Evolutionary conservation across 169 alveolate genomes (phyloP).

Genomic region (Amoebophrya sp.): DNA sequence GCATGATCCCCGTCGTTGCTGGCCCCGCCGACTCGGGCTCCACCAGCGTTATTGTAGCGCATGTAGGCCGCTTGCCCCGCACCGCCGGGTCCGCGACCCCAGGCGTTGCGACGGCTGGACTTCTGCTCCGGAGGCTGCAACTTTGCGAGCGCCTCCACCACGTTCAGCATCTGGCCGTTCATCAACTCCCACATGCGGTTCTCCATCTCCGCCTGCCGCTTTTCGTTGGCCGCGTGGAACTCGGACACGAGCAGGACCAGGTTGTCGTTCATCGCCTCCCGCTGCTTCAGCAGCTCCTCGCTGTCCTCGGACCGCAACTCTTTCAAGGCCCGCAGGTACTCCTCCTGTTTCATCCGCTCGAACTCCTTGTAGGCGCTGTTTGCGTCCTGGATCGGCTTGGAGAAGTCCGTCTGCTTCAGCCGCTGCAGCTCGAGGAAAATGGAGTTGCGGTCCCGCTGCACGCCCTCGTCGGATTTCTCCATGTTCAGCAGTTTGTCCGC

Average conservation of each 20-base stretch:
- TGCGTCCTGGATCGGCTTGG: not conserved
- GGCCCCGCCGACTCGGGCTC: no score
- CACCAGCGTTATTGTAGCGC: no score
- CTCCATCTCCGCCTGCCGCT: not conserved
- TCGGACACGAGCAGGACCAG: not conserved
- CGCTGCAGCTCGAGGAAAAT: not conserved
- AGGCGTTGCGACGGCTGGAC: not conserved
- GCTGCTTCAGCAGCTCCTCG: not conserved
- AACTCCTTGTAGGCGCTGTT: not conserved
- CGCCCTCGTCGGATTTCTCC: not conserved
- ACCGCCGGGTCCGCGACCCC: no score
- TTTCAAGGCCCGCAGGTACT: not conserved
- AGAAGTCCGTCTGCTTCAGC: not conserved
- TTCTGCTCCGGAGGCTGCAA: not conserved
- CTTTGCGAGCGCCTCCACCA: not conserved
- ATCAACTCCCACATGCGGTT: not conserved
- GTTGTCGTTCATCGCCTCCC: not conserved
- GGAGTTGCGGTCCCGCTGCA: not conserved
- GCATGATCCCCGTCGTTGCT: no score
- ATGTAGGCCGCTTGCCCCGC: no score
- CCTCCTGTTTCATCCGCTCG: slow-evolving; percentile 10
- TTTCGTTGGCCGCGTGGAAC: not conserved
- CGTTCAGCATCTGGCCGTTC: not conserved
- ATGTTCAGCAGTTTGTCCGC: not conserved
- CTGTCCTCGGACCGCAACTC: not conserved